These are phyloP conservation scores for Dictyostelium firmibasis DNA, from an alignment of 78 protist species.

Conservation along the genomic window DNA sequence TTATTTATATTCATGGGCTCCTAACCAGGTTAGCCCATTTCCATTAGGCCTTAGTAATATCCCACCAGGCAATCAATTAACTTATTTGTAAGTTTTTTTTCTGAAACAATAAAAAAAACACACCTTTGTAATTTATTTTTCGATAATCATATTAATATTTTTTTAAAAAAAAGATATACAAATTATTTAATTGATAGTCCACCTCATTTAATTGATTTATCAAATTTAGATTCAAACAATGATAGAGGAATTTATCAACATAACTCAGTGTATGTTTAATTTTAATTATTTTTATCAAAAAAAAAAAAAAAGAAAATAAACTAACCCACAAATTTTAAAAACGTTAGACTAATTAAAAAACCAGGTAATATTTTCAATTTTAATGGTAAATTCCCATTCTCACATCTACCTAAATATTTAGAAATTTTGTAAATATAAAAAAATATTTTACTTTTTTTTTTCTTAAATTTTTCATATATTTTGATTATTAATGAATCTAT, in stretches of 20 bases:
- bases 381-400: neutral
- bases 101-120: too few species aligned
- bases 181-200: neutral
- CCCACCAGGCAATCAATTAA: neutral
- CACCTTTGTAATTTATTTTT: too few species aligned
- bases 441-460: too few species aligned
- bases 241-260: too few species aligned
- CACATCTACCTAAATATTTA: neutral
- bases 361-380: neutral
- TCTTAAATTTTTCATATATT: too few species aligned
- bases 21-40: neutral
- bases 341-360: too few species aligned
- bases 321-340: too few species aligned
- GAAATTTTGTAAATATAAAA: neutral
- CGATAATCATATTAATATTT: too few species aligned
- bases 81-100: neutral
- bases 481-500: neutral
- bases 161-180: neutral
- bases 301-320: too few species aligned
- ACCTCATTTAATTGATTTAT: neutral
- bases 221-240: neutral
- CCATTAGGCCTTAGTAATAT: neutral
- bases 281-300: too few species aligned
- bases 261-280: neutral
- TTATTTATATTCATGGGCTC: neutral